phyloP scores from a whole-genome alignment of 2,329 filamentous ascomycete species.

The Ophidiomyces ophidiicola region DNA sequence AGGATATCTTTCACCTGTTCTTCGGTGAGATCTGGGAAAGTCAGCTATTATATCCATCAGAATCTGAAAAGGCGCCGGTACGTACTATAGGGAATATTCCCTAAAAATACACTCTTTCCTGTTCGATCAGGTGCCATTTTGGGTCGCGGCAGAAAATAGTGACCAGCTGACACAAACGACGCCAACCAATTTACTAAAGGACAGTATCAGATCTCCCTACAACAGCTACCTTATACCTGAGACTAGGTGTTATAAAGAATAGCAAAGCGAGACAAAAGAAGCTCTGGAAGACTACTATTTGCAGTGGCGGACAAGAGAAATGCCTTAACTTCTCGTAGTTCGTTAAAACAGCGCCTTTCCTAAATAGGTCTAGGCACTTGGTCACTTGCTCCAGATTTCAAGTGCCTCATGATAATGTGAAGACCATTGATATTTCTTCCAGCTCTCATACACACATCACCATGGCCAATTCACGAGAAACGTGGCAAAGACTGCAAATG shows the following conservation, averaged over 20 bases:
- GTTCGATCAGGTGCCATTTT: slow-evolving; percentile 35
- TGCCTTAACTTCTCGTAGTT: too few relatives aligned
- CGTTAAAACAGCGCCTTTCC: too few relatives aligned
- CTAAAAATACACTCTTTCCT: slow-evolving; percentile 38
- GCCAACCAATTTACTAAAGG: too few relatives aligned
- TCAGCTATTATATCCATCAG: slow-evolving; percentile 47
- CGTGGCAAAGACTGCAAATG: slow-evolving; percentile 53
- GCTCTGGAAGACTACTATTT: not conserved
- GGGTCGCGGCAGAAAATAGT: slow-evolving; percentile 8
- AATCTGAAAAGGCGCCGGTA: slow-evolving; percentile 57
- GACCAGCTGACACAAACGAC: not conserved
- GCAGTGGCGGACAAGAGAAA: too few relatives aligned
- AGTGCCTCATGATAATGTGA: slow-evolving; percentile 7
- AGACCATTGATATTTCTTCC: not conserved
- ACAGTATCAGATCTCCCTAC: too few relatives aligned
- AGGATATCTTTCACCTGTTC: slow-evolving; percentile 94
- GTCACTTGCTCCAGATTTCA: slow-evolving; percentile 15
- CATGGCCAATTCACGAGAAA: slow-evolving; percentile 48
- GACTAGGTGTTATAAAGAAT: too few relatives aligned
- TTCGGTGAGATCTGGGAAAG: slow-evolving; percentile 68
- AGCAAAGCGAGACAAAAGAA: not conserved
- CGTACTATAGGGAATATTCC: slow-evolving; percentile 56
- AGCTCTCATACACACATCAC: not conserved
- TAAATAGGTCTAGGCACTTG: slow-evolving; percentile 13
- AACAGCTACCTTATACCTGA: too few relatives aligned